Evolutionary conservation across 1,139 yeast genomes (phyloP).

Genomic region (Candida albicans): DNA sequence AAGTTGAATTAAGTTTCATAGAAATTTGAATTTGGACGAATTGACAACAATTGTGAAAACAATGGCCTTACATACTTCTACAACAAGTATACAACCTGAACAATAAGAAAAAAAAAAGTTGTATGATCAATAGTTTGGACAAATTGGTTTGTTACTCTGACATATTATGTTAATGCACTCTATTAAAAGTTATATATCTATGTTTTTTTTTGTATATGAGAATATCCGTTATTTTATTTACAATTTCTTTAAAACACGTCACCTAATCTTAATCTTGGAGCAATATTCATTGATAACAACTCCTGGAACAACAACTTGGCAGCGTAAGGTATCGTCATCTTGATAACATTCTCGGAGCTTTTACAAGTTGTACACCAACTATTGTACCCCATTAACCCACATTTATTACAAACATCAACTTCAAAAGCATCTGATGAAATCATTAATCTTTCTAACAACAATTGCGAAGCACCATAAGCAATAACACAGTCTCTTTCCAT

Average conservation of each 20-base stretch:
- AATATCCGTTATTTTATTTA: not conserved
- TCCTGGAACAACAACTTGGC: slow-evolving; percentile 96
- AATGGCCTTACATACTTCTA: too few species aligned
- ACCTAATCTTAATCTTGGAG: slow-evolving; percentile 87
- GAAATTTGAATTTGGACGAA: too few species aligned
- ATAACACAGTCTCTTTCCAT: slow-evolving; percentile 99
- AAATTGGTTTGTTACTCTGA: too few species aligned
- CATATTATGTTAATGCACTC: not conserved
- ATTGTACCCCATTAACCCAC: slow-evolving; percentile 98
- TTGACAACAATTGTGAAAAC: too few species aligned
- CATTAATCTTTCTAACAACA: slow-evolving; percentile 92
- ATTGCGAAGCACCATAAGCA: slow-evolving; percentile 98
- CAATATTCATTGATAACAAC: slow-evolving; percentile 93
- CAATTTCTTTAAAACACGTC: slow-evolving; percentile 61
- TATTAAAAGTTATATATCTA: not conserved
- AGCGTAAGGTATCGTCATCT: slow-evolving; percentile 97
- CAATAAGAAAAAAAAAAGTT: too few species aligned
- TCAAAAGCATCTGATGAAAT: slow-evolving; percentile 96
- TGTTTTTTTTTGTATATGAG: not conserved
- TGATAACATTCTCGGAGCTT: slow-evolving; percentile 79
- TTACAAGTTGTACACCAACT: slow-evolving; percentile 98
- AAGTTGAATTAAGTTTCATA: too few species aligned
- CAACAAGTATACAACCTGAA: too few species aligned
- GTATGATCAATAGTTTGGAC: too few species aligned
- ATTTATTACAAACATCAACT: slow-evolving; percentile 88